These are phyloP conservation scores for Plasmopara viticola DNA, from an alignment of 352 stramenopile genomes.

Conservation along the genomic window DNA sequence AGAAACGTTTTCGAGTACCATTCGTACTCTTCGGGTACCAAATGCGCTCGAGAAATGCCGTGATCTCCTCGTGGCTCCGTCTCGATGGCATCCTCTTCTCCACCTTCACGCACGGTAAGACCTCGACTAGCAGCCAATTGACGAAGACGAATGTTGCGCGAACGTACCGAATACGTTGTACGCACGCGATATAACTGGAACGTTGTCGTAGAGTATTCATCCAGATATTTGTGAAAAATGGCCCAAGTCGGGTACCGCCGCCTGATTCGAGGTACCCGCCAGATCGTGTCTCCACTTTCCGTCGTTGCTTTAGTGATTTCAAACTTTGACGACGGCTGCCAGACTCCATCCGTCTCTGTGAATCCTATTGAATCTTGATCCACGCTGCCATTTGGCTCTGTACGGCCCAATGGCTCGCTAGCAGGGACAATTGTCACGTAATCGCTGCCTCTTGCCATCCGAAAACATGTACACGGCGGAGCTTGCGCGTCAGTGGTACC, in stretches of 20 bases:
- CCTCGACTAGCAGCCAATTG: constrained; percentile 38
- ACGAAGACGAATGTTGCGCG: constrained; percentile 51
- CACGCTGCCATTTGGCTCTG: constrained; percentile 15
- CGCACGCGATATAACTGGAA: constrained; percentile 69
- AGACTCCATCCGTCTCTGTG: constrained; percentile 25
- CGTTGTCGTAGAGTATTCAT: constrained; percentile 51
- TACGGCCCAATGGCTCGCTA: constrained; percentile 3
- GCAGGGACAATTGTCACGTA: constrained; percentile 28
- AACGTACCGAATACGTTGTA: constrained; percentile 63
- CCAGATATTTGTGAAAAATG: constrained; percentile 53
- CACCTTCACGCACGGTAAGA: constrained; percentile 23
- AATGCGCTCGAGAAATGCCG: constrained; percentile 28
- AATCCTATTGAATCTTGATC: constrained; percentile 21
- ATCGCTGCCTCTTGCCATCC: constrained; percentile 17
- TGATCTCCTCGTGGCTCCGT: constrained; percentile 13
- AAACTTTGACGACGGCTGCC: constrained; percentile 19
- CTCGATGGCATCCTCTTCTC: constrained; percentile 2
- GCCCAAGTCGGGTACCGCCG: constrained; percentile 47
- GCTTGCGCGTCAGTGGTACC: not conserved
- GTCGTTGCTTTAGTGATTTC: constrained; percentile 20
- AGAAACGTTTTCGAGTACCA: constrained; percentile 82
- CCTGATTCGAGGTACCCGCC: constrained; percentile 43
- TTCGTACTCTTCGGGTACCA: constrained; percentile 50
- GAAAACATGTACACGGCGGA: constrained; percentile 33
- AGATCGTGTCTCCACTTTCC: constrained; percentile 15